Base-by-base conservation (phyloP, 306 rosid genomes). In the Inga leiocalycina region DNA sequence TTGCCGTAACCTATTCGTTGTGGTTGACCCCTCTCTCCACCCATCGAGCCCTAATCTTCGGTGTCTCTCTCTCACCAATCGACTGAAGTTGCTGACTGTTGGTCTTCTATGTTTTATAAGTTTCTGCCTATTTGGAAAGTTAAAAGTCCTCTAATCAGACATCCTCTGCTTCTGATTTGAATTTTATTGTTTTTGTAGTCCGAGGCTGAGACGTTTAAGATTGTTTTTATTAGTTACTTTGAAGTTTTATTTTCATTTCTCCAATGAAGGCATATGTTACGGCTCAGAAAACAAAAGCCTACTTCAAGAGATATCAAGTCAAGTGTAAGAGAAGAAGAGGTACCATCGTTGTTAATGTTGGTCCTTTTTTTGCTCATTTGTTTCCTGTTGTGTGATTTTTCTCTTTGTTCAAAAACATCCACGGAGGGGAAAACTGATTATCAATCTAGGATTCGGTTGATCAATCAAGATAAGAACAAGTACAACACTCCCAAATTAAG, bases 351-450 rank as follows among this genome's bases (percentile, higher is more conserved):
- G 16, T 11, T 19, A 74, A 11, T 24, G 17, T 34, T 0, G 5
- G 0, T 72, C 5, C 2, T 8, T 37, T 16, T 74, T 16, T 75
- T 49, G 16, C 0, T 0, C 3, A 12, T 17, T 54, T 73, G 59
- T 20, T 41, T 70, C 13, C 49, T 34, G 24, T 20, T 39, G 2
- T 22, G 0, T 24, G 48, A 9, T 9, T 57, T 74, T 37, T 1
- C 24, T 59, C 0, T 51, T 16, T 65, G 4, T 6, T 81, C 2
- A 9, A 65, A 12, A 73, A 20, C 16, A 46, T 69, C 1, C 74
- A 82, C 94, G 93, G 99, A 87, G 88, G 98, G 98, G 0, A 95
- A 92, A 88, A 95, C 99, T 0, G 99, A 95, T 61, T 95, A 93
- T 71, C 84, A 27, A 27, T 27, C 99, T 11, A 87, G 99, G 81